A percentile compares a stretch with the other conserved stretches of the same genome.
These are phyloP conservation scores for Hypomyces rosellus DNA, from an alignment of 2,329 filamentous ascomycete genomes.

Conservation along the genomic window DNA sequence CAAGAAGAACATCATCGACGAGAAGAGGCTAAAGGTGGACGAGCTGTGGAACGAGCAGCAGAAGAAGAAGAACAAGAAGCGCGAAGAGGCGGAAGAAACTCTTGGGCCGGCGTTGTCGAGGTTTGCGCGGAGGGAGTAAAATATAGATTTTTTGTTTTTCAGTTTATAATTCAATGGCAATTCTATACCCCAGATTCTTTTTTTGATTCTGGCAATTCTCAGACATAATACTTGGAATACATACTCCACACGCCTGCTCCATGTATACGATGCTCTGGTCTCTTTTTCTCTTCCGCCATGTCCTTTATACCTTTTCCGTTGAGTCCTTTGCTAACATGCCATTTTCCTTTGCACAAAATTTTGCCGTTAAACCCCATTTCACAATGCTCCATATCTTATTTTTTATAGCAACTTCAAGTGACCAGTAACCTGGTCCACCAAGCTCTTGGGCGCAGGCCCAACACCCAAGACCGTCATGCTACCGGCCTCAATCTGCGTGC, in stretches of 20 bases:
- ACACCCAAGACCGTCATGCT: conserved; percentile 89
- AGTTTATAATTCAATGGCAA: background rate
- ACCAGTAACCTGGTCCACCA: conserved; percentile 82
- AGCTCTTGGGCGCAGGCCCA: conserved; percentile 72
- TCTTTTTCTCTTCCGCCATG: background rate
- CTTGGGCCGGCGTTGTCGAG: conserved; percentile 80
- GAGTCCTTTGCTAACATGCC: background rate
- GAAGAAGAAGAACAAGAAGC: conserved; percentile 57
- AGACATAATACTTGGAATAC: background rate
- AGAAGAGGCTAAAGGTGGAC: conserved; percentile 81
- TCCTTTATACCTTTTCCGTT: background rate
- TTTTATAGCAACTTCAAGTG: conserved; percentile 70
- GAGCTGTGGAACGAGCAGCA: conserved; percentile 71
- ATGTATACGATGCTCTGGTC: background rate
- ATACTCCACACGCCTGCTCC: background rate
- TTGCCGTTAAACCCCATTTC: background rate
- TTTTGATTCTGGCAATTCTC: too few species aligned
- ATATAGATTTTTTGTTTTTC: background rate
- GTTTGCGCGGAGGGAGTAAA: conserved; percentile 68
- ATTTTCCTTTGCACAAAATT: background rate
- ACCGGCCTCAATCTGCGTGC: conserved; percentile 91
- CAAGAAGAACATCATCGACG: conserved; percentile 90
- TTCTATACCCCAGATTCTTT: background rate
- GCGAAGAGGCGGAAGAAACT: conserved; percentile 60
- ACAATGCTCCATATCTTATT: background rate